These are phyloP conservation scores for Xeromyces bisporus DNA, from an alignment of 495 filamentous ascomycete species.

Conservation along the genomic window DNA sequence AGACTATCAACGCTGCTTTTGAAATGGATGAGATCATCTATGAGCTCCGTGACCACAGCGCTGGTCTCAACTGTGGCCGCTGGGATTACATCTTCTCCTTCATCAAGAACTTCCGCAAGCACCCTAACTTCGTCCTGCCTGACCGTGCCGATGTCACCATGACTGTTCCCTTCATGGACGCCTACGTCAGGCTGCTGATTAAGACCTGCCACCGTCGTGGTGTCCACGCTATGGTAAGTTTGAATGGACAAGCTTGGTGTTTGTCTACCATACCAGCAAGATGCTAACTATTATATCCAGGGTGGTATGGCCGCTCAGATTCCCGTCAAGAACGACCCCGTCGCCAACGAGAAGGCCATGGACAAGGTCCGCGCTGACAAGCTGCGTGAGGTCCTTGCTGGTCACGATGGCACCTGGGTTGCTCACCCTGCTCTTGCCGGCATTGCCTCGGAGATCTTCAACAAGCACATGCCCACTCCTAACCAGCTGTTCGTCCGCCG, in stretches of 20 bases:
- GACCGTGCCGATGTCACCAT: conserved; percentile 88
- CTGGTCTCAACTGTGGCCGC: conserved; percentile 92
- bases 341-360: conserved; percentile 89
- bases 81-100: conserved; percentile 99
- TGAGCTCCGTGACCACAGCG: conserved; percentile 91
- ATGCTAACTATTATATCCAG: conserved; percentile 9
- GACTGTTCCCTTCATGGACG: conserved; percentile 98
- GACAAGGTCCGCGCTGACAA: conserved; percentile 86
- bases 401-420: conserved; percentile 95
- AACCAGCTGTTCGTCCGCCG: conserved; percentile 88
- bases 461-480: conserved; percentile 96
- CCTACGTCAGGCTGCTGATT: conserved; percentile 90
- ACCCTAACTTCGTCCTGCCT: conserved; percentile 81
- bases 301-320: conserved; percentile 99
- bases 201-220: conserved; percentile 92
- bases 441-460: conserved; percentile 90
- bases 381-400: conserved; percentile 85
- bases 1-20: conserved; percentile 97
- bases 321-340: conserved; percentile 85
- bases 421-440: conserved; percentile 83
- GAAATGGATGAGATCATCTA: conserved; percentile 99
- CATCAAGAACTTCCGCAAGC: conserved; percentile 98
- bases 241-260: no score
- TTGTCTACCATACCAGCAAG: no score
- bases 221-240: conserved; percentile 75